A percentile compares a stretch with the other conserved stretches of the same genome.
These are phyloP conservation scores for Sporobolomyces phaffii DNA, from an alignment of 768 basidiomycete genomes.

Conservation along the genomic window DNA sequence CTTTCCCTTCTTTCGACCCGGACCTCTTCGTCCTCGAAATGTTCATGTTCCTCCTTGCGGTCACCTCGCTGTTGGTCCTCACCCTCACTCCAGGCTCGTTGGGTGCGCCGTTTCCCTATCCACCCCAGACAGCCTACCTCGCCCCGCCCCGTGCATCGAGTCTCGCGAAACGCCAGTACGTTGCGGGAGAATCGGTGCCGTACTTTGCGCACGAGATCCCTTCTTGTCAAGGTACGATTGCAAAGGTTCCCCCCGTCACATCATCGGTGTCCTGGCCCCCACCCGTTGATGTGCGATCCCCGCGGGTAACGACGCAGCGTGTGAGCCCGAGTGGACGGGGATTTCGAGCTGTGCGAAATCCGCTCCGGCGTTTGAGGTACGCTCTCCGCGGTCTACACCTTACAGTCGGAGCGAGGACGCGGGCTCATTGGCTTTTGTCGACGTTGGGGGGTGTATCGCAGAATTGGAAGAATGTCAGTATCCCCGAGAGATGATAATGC, in stretches of 20 bases:
- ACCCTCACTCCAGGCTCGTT: neutral
- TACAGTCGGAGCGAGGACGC: neutral
- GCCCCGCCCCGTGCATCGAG: neutral
- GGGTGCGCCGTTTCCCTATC: neutral
- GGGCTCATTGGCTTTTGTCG: too few relatives aligned
- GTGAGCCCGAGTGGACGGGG: slow-evolving; percentile 20
- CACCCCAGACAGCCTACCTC: neutral
- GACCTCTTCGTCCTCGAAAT: neutral
- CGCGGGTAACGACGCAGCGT: neutral
- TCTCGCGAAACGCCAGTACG: neutral
- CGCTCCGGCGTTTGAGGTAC: slow-evolving; percentile 27
- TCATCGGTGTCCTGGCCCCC: too few relatives aligned
- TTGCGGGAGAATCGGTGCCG: neutral
- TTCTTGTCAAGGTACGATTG: slow-evolving; percentile 24
- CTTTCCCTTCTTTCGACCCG: neutral
- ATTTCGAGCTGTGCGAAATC: slow-evolving; percentile 20
- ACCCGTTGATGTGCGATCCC: too few relatives aligned
- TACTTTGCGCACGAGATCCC: slow-evolving; percentile 24
- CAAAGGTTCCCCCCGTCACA: too few relatives aligned
- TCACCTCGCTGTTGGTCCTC: neutral
- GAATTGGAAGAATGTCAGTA: slow-evolving; percentile 17
- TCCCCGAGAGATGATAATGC: too few relatives aligned
- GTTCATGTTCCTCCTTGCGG: neutral
- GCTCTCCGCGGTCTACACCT: neutral
- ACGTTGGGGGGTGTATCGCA: too few relatives aligned